phyloP scores from a whole-genome alignment of 768 basidiomycete species.

The Boletus rubropictus region DNA sequence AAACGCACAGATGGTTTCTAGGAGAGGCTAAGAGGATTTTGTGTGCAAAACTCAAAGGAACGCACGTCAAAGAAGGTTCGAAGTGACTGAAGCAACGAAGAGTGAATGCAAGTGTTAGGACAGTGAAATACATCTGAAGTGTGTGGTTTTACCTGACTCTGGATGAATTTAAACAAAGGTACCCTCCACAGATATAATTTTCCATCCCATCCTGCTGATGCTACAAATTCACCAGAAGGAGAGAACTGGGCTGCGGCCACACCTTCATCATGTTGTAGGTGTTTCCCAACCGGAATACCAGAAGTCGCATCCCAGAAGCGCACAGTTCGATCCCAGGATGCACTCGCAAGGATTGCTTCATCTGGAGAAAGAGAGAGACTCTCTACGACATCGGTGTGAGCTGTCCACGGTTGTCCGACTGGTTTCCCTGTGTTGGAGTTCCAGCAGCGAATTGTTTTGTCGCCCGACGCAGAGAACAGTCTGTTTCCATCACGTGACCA shows the following conservation, averaged over 20 bases:
- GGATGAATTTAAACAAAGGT: background rate
- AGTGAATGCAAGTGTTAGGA: background rate
- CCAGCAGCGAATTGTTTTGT: slow-evolving; percentile 11
- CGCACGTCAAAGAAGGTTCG: background rate
- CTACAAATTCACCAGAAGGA: slow-evolving; percentile 1
- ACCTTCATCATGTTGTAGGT: background rate
- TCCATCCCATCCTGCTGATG: background rate
- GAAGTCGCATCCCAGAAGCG: slow-evolving; percentile 7
- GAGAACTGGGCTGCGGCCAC: background rate
- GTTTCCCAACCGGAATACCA: background rate
- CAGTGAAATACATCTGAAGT: background rate
- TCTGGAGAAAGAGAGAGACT: slow-evolving; percentile 2
- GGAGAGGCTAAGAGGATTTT: background rate
- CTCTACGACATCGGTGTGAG: background rate
- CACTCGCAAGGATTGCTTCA: slow-evolving; percentile 8
- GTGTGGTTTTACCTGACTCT: background rate
- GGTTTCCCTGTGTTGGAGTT: background rate
- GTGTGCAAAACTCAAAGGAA: too few relatives aligned
- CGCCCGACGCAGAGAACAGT: background rate
- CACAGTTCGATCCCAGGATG: background rate
- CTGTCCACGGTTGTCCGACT: background rate
- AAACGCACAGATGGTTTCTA: slow-evolving; percentile 33
- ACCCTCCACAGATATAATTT: background rate
- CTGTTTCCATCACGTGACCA: slow-evolving; percentile 6
- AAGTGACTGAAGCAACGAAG: background rate